Conservation (phyloP, 2,329 filamentous ascomycete species). For the Scopulariopsis brevicaulis region DNA sequence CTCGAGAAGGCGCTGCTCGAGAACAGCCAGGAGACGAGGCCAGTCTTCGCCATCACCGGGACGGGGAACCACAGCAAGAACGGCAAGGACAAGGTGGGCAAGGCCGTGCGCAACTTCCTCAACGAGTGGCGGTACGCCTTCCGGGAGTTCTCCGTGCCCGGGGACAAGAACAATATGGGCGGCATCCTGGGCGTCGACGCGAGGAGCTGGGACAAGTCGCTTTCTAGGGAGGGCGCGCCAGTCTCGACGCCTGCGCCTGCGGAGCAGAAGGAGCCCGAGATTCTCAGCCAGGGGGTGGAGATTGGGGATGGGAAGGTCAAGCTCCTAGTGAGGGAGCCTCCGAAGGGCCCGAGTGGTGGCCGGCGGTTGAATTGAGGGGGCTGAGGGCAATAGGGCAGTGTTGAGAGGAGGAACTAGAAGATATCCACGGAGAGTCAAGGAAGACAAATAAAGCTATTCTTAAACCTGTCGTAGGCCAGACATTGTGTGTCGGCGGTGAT, state of each 20-base stretch:
- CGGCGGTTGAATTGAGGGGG: conserved; percentile 19
- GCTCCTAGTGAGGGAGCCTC: conserved; percentile 49
- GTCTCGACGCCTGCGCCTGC: conserved; percentile 17
- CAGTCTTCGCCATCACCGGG: conserved; percentile 91
- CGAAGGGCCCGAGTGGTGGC: conserved; percentile 41
- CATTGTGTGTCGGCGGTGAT: not conserved
- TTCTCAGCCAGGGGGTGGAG: conserved; percentile 54
- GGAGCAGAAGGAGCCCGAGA: conserved; percentile 37
- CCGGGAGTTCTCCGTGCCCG: conserved; percentile 90
- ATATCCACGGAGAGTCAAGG: not conserved
- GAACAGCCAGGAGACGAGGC: conserved; percentile 59
- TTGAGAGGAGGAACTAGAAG: not conserved
- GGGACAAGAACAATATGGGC: conserved; percentile 74
- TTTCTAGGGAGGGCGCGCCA: conserved; percentile 30
- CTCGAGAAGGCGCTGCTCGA: conserved; percentile 79
- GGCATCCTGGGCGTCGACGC: conserved; percentile 63
- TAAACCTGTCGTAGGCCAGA: not conserved
- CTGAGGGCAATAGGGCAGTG: not conserved
- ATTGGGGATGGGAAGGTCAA: conserved; percentile 57
- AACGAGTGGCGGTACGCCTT: conserved; percentile 95
- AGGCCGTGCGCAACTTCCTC: conserved; percentile 79
- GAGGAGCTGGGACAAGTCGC: conserved; percentile 53
- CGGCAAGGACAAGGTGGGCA: conserved; percentile 96
- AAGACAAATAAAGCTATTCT: not conserved
- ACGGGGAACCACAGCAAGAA: conserved; percentile 98